Base-by-base conservation (phyloP, 768 basidiomycete genomes). In the Melanogaster broomeanus region DNA sequence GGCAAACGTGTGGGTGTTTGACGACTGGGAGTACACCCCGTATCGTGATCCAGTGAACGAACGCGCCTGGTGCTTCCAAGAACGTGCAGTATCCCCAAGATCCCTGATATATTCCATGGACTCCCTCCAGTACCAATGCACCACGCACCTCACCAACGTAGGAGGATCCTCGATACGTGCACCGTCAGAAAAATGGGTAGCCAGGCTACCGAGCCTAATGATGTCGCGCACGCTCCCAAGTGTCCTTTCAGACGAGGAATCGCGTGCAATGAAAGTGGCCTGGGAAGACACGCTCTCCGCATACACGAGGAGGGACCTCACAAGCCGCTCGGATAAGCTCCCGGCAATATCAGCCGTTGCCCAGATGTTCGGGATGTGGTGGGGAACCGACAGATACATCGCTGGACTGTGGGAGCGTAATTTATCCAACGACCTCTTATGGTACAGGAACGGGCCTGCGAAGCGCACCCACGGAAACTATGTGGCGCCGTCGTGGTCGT, bases 61-160 rank as follows among this genome's bases (percentile, higher is more conserved):
- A 21, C 47, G 52, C 19, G 52, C 39, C 31, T 53, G 52, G 52
- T 53, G 47, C 31, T 42, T 53, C 25, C 52, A 53, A 25, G 52
- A 53, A 39, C 46, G 47, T 15, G 11, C 31, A 3, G 18, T 53
- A 6, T 49, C 52, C 28, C 39, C 52, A 13, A 39, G 52, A 22
- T 15, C 28, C 5, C 40, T 52, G 15, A 25, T 52, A 28, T 48
- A 52, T 12, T 39, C 51, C 18, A 31, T 18, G 3, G 38, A 47
- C 27, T 39, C 46, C 22, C 39, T 52, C 30, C 46, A 48, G 33
- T 52, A 48, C 31, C 45, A 52, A 13, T 52, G 51, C n/a, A 19
- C 37, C n/a, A 24, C 38, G 5, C 25, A 42, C 16, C 24, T 25
- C 28, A 42, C 42, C 16, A 43, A 24, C 22, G 40, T 48, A n/a